phyloP scores from a whole-genome alignment of 345 rosid species.

The Raphanus raphanistrum region DNA sequence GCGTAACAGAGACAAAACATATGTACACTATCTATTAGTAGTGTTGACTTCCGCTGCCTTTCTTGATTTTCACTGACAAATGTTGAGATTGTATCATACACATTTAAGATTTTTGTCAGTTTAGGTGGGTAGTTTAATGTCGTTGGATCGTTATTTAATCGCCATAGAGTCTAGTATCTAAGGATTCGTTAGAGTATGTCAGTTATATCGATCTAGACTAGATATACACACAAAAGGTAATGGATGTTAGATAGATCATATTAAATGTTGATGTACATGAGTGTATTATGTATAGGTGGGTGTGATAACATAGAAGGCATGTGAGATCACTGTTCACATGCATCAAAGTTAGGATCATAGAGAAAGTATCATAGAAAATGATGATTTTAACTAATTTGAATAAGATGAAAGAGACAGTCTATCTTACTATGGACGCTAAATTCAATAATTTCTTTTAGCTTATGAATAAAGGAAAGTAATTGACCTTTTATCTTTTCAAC shows the following conservation, averaged over 20 bases:
- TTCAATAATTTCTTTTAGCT: slow-evolving; percentile 40
- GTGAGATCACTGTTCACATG: slow-evolving; percentile 36
- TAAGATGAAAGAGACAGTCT: slow-evolving; percentile 30
- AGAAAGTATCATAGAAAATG: slow-evolving; percentile 6
- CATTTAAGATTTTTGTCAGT: slow-evolving; percentile 28
- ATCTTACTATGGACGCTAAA: slow-evolving; percentile 34
- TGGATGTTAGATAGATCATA: slow-evolving; percentile 24
- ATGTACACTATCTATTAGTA: slow-evolving; percentile 18
- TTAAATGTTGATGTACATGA: slow-evolving; percentile 16
- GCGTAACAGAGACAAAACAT: slow-evolving; percentile 23
- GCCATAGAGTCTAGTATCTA: not conserved
- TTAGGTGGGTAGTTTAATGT: slow-evolving; percentile 21
- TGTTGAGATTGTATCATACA: slow-evolving; percentile 10
- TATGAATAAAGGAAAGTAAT: slow-evolving; percentile 41
- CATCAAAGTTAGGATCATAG: slow-evolving; percentile 38
- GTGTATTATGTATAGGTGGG: slow-evolving; percentile 21
- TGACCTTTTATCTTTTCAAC: slow-evolving; percentile 40
- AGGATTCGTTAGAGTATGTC: slow-evolving; percentile 8
- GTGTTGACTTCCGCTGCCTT: slow-evolving; percentile 28
- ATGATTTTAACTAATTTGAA: slow-evolving; percentile 27
- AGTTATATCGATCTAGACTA: slow-evolving; percentile 13
- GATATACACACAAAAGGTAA: slow-evolving; percentile 27
- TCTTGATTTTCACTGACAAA: slow-evolving; percentile 24
- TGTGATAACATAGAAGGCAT: slow-evolving; percentile 34
- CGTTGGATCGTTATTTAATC: slow-evolving; percentile 10